These are phyloP conservation scores for Rhododendron griersonianum DNA, from an alignment of 148 eudicot genomes.

Conservation along the genomic window DNA sequence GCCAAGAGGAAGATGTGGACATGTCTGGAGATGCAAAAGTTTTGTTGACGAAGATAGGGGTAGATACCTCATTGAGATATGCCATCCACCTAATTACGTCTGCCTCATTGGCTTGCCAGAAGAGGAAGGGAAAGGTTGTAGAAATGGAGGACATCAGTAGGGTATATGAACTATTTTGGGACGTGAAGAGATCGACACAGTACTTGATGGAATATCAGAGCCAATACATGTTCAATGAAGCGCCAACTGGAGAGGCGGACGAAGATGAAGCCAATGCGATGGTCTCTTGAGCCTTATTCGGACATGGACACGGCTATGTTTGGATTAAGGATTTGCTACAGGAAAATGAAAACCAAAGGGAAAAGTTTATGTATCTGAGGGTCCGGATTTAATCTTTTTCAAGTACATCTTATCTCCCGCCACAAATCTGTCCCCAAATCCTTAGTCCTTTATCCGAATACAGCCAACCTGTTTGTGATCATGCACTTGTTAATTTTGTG, in stretches of 20 bases:
- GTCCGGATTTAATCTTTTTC: background rate
- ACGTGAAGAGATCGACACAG: slow-evolving; percentile 94
- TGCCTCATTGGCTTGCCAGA: slow-evolving; percentile 77
- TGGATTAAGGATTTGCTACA: background rate
- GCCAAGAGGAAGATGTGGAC: slow-evolving; percentile 93
- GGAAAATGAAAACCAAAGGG: background rate
- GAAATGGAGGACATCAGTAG: slow-evolving; percentile 90
- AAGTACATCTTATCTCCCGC: background rate
- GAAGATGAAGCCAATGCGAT: slow-evolving; percentile 49
- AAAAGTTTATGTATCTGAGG: background rate
- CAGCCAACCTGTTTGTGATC: background rate
- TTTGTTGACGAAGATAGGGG: slow-evolving; percentile 81
- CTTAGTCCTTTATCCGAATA: background rate
- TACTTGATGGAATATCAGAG: slow-evolving; percentile 93
- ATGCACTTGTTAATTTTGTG: slow-evolving; percentile 3
- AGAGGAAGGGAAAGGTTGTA: slow-evolving; percentile 78
- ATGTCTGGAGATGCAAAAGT: slow-evolving; percentile 84
- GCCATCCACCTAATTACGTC: slow-evolving; percentile 82
- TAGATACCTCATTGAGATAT: slow-evolving; percentile 79
- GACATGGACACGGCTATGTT: background rate
- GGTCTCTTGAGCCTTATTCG: slow-evolving; percentile 25
- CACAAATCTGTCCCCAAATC: background rate
- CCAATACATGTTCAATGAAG: slow-evolving; percentile 88
- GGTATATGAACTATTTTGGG: slow-evolving; percentile 78
- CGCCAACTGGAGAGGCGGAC: slow-evolving; percentile 35